Percentiles rank a stretch among this genome's conserved stretches.
phyloP scores from a whole-genome alignment of 306 rosid genomes.

The Gynostemma pentaphyllum region DNA sequence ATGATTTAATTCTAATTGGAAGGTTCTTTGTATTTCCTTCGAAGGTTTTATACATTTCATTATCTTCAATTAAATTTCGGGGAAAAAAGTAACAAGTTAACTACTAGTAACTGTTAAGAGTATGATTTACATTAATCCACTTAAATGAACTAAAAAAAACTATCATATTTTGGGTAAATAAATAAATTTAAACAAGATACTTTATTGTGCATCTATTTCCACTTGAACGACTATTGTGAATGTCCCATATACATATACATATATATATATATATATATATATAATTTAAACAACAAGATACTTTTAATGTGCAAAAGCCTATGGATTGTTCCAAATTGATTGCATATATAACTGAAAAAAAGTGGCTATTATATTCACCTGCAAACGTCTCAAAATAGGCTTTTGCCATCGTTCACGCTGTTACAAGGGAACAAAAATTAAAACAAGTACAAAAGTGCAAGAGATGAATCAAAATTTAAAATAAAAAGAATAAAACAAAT shows the following conservation, averaged over 20 bases:
- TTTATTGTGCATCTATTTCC: too few species aligned
- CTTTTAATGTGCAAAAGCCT: too few species aligned
- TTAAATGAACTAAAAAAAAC: too few species aligned
- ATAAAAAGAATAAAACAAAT: not conserved
- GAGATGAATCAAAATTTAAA: not conserved
- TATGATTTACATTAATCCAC: too few species aligned
- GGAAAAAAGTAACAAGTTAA: too few species aligned
- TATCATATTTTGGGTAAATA: too few species aligned
- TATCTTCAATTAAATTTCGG: not conserved
- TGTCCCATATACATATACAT: too few species aligned
- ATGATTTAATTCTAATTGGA: not conserved
- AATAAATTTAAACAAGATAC: too few species aligned
- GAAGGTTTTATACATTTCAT: not conserved
- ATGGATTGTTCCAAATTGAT: too few species aligned
- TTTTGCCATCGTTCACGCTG: conserved; percentile 61
- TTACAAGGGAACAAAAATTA: not conserved
- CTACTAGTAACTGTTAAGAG: not conserved
- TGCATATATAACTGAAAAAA: not conserved
- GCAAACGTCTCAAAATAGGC: conserved; percentile 44
- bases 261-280: too few species aligned
- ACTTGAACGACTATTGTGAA: too few species aligned
- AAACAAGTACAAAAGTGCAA: not conserved
- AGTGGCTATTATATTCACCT: conserved; percentile 20
- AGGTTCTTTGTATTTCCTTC: not conserved
- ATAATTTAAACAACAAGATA: too few species aligned